Evolutionary conservation across 208 protist genomes (phyloP).

Genomic region (Zelonia costaricensis): DNA sequence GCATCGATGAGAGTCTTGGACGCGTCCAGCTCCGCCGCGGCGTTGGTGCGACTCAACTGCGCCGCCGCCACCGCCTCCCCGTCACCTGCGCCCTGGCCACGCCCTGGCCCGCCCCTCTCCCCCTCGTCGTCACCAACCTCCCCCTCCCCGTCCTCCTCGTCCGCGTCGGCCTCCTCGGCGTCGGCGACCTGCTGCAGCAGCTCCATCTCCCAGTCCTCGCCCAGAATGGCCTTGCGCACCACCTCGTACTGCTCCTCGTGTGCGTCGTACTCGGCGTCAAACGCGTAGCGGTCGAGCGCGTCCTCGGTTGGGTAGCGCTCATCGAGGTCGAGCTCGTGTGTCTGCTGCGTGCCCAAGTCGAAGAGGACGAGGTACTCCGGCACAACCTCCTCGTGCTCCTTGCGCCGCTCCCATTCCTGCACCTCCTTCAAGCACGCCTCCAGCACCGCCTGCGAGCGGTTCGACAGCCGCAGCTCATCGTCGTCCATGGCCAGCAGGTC

Average conservation of each 20-base stretch:
- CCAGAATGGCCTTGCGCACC: constrained; percentile 92
- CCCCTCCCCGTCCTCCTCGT: constrained; percentile 26
- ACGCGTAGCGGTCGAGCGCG: constrained; percentile 91
- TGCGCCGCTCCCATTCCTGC: constrained; percentile 82
- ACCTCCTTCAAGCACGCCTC: constrained; percentile 94
- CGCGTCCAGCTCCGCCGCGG: constrained; percentile 19
- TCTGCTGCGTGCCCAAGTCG: constrained; percentile 95
- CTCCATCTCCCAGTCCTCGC: constrained; percentile 89
- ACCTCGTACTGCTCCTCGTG: constrained; percentile 94
- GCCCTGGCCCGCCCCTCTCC: not conserved
- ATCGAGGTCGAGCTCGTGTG: constrained; percentile 94
- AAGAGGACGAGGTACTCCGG: constrained; percentile 89
- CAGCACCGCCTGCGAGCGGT: constrained; percentile 96
- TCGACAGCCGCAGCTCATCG: constrained; percentile 92
- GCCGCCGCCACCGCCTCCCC: not conserved
- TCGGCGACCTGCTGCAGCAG: constrained; percentile 60
- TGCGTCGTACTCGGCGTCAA: constrained; percentile 92
- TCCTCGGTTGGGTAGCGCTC: constrained; percentile 89
- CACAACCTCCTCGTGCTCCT: constrained; percentile 82
- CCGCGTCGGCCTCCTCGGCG: constrained; percentile 48
- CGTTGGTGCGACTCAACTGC: too few species aligned
- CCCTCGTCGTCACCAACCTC: constrained; percentile 6
- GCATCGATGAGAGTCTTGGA: constrained; percentile 42
- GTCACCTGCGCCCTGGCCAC: not conserved
- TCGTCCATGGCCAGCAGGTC: constrained; percentile 88